Base-by-base conservation (phyloP, 192 early-diverging fungal genomes). In the Backusella sp. region DNA sequence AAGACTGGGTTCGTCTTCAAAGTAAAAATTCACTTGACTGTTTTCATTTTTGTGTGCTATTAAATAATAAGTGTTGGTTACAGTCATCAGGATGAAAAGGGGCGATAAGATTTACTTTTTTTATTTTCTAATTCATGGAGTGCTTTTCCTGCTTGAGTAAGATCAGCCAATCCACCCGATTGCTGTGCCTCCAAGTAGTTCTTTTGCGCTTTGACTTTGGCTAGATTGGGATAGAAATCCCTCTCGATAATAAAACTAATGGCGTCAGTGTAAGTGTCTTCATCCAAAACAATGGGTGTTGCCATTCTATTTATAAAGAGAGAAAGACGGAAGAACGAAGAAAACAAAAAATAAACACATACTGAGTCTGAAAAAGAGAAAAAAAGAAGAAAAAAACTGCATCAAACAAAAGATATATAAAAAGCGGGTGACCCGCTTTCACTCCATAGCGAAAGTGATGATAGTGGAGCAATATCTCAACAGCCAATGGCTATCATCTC, bases 211-310 rank as follows among this genome's bases (percentile, higher is more conserved):
- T 85, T 84, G n/a, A 90, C 77, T 42, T 86, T 88, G 42, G 89
- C 84, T 21, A 95, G 82, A 65, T 91, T 80, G 5, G 95, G 95
- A 67, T 93, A 96, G 73, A 93, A 96, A 76, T 96, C 95, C 11
- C 94, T 79, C 73, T 95, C 87, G 73, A 96, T 95, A 70, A 96
- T 94, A 37, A 88, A 84, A 66, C 88, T 88, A 39, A 96, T 84
- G 12, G 89, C 88, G 8, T 90, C 88, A 17, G 92, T 88, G 76
- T 96, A 95, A 37, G 83, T 86, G 66, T 96, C 94, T 79, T 96
- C 94, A 62, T 95, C 94, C 0, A 95, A 83, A 46, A 91, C 76
- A 1, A 70, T 37, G 14, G 80, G 72, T 23, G 44, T 73, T 34
- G 72, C 28, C 70, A 73, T 77, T 32, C 32, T 30, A 4, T 70